phyloP scores from a whole-genome alignment of 148 eudicot species.

The Chenopodium suecicum region DNA sequence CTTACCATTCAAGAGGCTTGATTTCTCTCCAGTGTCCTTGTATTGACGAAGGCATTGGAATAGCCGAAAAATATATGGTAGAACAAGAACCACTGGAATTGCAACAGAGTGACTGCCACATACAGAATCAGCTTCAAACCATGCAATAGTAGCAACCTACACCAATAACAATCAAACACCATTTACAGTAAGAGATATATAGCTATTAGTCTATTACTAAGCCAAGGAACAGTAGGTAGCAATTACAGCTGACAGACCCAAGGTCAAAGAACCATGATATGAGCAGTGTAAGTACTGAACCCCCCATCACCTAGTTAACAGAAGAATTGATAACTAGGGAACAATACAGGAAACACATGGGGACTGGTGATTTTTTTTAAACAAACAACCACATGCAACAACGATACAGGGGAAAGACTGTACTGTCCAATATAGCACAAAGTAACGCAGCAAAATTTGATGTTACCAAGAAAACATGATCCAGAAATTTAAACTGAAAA shows the following conservation, averaged over 20 bases:
- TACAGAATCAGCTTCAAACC: conserved; percentile 99
- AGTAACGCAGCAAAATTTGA: not conserved
- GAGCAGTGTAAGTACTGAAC: not conserved
- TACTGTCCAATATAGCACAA: not conserved
- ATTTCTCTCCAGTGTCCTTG: conserved; percentile 88
- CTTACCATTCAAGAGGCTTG: conserved; percentile 80
- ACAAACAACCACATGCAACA: not conserved
- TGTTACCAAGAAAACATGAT: not conserved
- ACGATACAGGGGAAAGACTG: not conserved
- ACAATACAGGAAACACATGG: not conserved
- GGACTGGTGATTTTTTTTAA: not conserved
- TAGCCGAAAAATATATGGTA: conserved; percentile 89
- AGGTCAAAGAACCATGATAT: not conserved
- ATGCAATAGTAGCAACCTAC: conserved; percentile 98
- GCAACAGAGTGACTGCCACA: conserved; percentile 97
- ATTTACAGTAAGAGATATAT: not conserved
- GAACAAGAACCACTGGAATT: conserved; percentile 86
- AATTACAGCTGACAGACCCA: not conserved
- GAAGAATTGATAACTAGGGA: not conserved
- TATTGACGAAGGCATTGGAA: conserved; percentile 94
- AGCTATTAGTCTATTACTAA: not conserved
- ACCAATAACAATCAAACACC: conserved; percentile 19
- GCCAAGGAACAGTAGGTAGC: not conserved
- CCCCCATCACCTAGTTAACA: not conserved
- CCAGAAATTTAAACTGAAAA: too few species aligned